A percentile compares a stretch with the other conserved stretches of the same genome.
Evolutionary conservation across 371 early-diverging fungal species (phyloP).

Genomic region (Batkoa obscura): DNA sequence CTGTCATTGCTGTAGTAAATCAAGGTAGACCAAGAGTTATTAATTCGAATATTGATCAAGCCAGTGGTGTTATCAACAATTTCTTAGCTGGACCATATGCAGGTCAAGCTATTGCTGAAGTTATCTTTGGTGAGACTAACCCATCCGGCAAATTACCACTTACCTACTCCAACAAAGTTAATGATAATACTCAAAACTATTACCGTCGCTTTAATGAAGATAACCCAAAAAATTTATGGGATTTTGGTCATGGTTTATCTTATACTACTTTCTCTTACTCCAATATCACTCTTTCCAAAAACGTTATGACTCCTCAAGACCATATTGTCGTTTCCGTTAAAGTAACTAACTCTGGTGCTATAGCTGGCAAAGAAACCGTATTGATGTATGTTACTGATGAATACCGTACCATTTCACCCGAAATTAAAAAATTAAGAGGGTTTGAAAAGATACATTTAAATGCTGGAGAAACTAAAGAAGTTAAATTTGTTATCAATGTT

Average conservation of each 20-base stretch:
- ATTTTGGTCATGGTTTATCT: slow-evolving; percentile 39
- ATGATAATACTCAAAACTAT: slow-evolving; percentile 13
- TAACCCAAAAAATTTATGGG: slow-evolving; percentile 22
- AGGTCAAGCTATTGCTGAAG: slow-evolving; percentile 28
- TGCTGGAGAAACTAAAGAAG: slow-evolving; percentile 17
- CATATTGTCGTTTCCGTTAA: slow-evolving; percentile 14
- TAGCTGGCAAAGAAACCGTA: slow-evolving; percentile 29
- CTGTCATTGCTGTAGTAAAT: slow-evolving; percentile 24
- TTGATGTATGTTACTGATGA: slow-evolving; percentile 36
- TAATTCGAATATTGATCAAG: slow-evolving; percentile 19
- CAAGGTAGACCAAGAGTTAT: slow-evolving; percentile 37
- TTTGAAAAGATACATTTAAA: slow-evolving; percentile 28
- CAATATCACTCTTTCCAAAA: slow-evolving; percentile 13
- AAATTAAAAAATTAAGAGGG: slow-evolving; percentile 20
- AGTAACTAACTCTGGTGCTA: slow-evolving; percentile 27
- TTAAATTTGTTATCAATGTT: slow-evolving; percentile 18
- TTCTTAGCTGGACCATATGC: slow-evolving; percentile 22
- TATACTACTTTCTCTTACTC: slow-evolving; percentile 29
- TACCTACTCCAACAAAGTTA: slow-evolving; percentile 29
- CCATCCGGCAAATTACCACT: slow-evolving; percentile 25
- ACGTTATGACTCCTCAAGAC: slow-evolving; percentile 2
- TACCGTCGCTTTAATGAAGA: slow-evolving; percentile 11
- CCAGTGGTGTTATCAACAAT: slow-evolving; percentile 22
- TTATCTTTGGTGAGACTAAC: slow-evolving; percentile 21
- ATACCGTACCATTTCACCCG: slow-evolving; percentile 22